Conservation (phyloP, 495 filamentous ascomycete species). For the Annulohypoxylon bovei region DNA sequence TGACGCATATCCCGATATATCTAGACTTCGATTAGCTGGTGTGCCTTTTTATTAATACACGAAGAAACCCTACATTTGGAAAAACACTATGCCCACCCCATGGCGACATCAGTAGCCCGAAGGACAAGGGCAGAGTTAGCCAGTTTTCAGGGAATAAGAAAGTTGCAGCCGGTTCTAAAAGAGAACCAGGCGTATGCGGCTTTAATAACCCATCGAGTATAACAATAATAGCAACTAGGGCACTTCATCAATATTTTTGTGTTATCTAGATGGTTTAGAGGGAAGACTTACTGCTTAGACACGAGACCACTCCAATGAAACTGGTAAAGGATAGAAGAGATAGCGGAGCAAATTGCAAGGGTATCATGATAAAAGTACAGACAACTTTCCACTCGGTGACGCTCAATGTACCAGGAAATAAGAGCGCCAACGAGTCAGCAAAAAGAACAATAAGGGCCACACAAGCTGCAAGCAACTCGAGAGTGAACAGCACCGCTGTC, state of each 20-base stretch:
- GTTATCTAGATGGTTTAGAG: background rate
- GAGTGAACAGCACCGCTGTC: conserved; percentile 84
- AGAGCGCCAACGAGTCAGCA: conserved; percentile 82
- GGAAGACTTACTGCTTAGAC: conserved; percentile 77
- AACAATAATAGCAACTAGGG: conserved; percentile 78
- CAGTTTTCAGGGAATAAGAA: conserved; percentile 85
- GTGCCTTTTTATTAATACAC: background rate
- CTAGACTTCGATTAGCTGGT: conserved; percentile 34
- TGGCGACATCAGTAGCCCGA: conserved; percentile 95
- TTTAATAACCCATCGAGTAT: conserved; percentile 89
- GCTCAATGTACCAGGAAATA: conserved; percentile 76
- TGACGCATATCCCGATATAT: conserved; percentile 99
- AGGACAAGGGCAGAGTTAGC: conserved; percentile 88
- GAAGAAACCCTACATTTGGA: conserved; percentile 67
- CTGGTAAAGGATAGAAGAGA: conserved; percentile 88
- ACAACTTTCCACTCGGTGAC: conserved; percentile 85
- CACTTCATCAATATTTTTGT: conserved; percentile 28
- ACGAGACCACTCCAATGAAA: conserved; percentile 87
- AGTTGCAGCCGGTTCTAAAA: conserved; percentile 82
- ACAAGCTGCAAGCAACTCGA: conserved; percentile 89
- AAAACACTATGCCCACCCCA: conserved; percentile 98
- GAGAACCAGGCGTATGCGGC: conserved; percentile 78
- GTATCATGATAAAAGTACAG: conserved; percentile 81
- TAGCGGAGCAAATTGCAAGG: conserved; percentile 86
- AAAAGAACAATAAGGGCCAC: conserved; percentile 94